Conservation (phyloP, 306 rosid species). For the Astragalus membranaceus region DNA sequence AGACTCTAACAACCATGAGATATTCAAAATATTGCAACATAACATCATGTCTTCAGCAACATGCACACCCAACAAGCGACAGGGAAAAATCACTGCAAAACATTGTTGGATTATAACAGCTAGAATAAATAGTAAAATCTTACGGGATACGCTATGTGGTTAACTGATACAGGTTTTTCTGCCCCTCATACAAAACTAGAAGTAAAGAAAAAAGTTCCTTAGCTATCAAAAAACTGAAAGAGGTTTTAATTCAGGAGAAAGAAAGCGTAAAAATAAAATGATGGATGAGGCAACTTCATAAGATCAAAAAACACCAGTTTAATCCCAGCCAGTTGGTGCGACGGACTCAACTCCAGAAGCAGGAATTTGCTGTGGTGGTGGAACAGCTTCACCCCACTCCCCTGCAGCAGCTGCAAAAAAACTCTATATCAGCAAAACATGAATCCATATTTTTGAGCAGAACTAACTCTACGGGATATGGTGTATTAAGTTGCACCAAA, state of each 20-base stretch:
- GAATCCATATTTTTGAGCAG: background rate
- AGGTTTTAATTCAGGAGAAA: background rate
- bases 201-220: background rate
- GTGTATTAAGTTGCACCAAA: background rate
- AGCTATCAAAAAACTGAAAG: background rate
- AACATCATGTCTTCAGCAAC: background rate
- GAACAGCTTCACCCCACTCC: slow-evolving; percentile 31
- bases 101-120: background rate
- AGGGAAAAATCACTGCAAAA: background rate
- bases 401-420: slow-evolving; percentile 19
- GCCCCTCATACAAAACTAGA: background rate
- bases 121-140: background rate
- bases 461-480: background rate
- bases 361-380: slow-evolving; percentile 15
- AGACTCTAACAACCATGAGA: too few relatives aligned
- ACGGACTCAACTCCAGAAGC: background rate
- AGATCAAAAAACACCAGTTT: background rate
- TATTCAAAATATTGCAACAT: background rate
- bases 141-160: background rate
- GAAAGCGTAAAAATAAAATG: background rate
- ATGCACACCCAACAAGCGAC: too few relatives aligned
- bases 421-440: background rate
- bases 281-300: background rate
- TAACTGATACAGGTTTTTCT: background rate
- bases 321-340: slow-evolving; percentile 30